These are phyloP conservation scores for Clathrospora elynae DNA, from an alignment of 2,329 filamentous ascomycete genomes.

Conservation along the genomic window DNA sequence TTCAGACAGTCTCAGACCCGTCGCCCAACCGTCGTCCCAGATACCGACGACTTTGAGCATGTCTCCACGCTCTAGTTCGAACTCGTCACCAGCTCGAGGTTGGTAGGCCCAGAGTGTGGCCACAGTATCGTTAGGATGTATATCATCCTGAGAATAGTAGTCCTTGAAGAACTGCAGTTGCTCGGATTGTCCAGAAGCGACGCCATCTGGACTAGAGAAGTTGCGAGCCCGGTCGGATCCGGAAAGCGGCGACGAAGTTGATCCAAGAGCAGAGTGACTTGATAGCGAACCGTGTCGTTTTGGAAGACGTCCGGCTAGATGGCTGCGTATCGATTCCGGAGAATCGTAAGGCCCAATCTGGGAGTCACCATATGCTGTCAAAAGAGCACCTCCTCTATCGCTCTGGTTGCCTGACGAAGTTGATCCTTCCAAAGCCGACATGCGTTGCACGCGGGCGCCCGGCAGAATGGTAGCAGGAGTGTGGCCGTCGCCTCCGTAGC, in stretches of 20 bases:
- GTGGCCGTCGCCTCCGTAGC: slow-evolving; percentile 49
- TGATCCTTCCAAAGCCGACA: slow-evolving; percentile 87
- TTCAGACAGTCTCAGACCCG: slow-evolving; percentile 81
- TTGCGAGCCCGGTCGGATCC: slow-evolving; percentile 56
- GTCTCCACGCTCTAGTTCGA: slow-evolving; percentile 88
- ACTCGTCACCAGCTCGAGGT: slow-evolving; percentile 90
- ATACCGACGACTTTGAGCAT: slow-evolving; percentile 99
- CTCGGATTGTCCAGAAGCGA: slow-evolving; percentile 90
- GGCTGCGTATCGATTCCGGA: slow-evolving; percentile 66
- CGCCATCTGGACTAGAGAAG: slow-evolving; percentile 82
- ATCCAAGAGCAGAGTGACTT: slow-evolving; percentile 75
- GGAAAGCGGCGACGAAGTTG: slow-evolving; percentile 71
- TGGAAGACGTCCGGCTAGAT: slow-evolving; percentile 51
- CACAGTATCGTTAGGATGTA: slow-evolving; percentile 87
- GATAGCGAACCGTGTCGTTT: slow-evolving; percentile 88
- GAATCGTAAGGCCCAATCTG: slow-evolving; percentile 57
- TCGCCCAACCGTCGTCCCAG: slow-evolving; percentile 99
- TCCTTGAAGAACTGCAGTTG: slow-evolving; percentile 97
- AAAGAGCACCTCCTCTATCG: slow-evolving; percentile 32
- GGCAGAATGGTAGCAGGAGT: slow-evolving; percentile 64
- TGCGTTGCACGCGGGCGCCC: slow-evolving; percentile 87
- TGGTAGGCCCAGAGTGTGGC: slow-evolving; percentile 96
- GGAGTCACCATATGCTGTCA: slow-evolving; percentile 30
- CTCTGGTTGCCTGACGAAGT: slow-evolving; percentile 59
- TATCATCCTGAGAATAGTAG: slow-evolving; percentile 97